Conservation (phyloP, 345 rosid species). For the Microcos paniculata region DNA sequence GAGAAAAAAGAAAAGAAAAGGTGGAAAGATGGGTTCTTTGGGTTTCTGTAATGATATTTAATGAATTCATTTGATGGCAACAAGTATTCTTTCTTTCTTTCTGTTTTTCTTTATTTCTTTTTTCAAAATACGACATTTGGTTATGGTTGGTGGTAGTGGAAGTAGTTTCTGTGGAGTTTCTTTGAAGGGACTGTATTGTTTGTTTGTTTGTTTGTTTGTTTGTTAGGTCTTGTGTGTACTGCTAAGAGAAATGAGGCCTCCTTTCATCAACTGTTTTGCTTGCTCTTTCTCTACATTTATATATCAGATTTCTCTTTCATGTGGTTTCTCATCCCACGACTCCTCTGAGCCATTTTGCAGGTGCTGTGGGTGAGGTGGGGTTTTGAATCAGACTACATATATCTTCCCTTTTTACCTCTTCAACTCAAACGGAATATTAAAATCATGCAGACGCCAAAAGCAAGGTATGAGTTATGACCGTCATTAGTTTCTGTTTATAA, state of each 20-base stretch:
- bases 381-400: constrained; percentile 27
- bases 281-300: constrained; percentile 22
- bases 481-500: not conserved
- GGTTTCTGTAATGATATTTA: constrained; percentile 14
- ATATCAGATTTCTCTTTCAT: constrained; percentile 28
- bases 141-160: constrained; percentile 88
- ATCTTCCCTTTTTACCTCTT: constrained; percentile 16
- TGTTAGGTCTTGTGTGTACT: constrained; percentile 46
- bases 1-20: not conserved
- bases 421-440: constrained; percentile 23
- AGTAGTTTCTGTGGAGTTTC: constrained; percentile 82
- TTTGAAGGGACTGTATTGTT: constrained; percentile 67
- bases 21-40: not conserved
- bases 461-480: constrained; percentile 69
- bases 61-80: constrained; percentile 29
- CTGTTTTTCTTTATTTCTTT: constrained; percentile 23
- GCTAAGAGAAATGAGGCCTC: constrained; percentile 32
- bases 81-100: constrained; percentile 24
- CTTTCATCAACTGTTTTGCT: constrained; percentile 14
- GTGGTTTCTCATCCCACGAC: constrained; percentile 34
- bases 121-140: constrained; percentile 22
- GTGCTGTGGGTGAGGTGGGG: constrained; percentile 51
- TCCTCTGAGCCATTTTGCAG: constrained; percentile 45
- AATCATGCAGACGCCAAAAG: constrained; percentile 88
- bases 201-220: constrained; percentile 63